Base-by-base conservation (phyloP, 352 stramenopile genomes). In the Phytopythium delawarense region DNA sequence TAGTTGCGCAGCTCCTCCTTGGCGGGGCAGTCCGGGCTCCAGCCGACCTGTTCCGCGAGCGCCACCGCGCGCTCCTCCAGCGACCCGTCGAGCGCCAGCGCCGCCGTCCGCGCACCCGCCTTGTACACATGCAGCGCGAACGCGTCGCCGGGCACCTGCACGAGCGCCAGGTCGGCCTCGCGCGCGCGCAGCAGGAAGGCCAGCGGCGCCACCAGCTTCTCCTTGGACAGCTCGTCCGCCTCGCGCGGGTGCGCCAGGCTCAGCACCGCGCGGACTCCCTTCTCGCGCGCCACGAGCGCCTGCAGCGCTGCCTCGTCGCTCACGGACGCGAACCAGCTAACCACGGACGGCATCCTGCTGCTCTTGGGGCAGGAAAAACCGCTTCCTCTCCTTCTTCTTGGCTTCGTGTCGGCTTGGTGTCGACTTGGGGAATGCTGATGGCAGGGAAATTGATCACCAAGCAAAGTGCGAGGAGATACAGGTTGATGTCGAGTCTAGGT, bases 121-220 rank as follows among this genome's bases (percentile, higher is more conserved):
- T 88, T 91, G 69, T 78, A 80, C 61, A 88, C 81, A n/a, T 45
- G 21, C 13, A 32, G 34, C 23, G 42, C 54, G 37, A 42, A 37
- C 23, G 55, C 53, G 48, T 28, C 32, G 45, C n/a, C 48, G 9
- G 57, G 28, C 8, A 25, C 57, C 25, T 64, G 18, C 49, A 37
- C 11, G 30, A 67, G 37, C 55, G 66, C 66, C 73, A 92, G 79
- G 53, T 91, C 64, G 56, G 89, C 81, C n/a, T 70, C 67, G 66
- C 84, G 81, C 23, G 74, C 73, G 46, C 75, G 73, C 57, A 93
- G 75, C 60, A 91, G 70, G 70, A 88, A 89, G 49, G 68, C 66
- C 37, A 91, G 55, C 35, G 79, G 70, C 51, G 72, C 57, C 25
- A 89, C 13, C 48, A 89, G 74, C 30, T 77, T 74, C 61, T 78